Conservation (phyloP, 163 green algal species). For the Dunaliella salina region DNA sequence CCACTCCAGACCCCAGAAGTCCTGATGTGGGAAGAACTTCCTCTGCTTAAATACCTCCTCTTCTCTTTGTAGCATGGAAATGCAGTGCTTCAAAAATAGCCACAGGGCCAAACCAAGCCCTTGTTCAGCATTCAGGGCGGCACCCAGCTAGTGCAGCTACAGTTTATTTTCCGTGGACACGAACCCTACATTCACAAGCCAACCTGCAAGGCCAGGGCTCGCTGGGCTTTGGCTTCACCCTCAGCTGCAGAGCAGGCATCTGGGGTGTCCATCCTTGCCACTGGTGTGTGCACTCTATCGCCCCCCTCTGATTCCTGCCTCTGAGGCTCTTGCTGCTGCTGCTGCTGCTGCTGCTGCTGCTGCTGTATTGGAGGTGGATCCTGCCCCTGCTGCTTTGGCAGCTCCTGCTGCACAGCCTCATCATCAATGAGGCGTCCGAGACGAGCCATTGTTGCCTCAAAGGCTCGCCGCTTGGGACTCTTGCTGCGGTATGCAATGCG, state of each 20-base stretch:
- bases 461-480: not conserved
- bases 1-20: too few relatives aligned
- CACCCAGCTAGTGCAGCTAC: too few relatives aligned
- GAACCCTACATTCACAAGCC: not conserved
- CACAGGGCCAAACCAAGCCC: not conserved
- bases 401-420: not conserved
- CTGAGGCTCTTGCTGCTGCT: not conserved
- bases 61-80: not conserved
- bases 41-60: not conserved
- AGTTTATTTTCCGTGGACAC: not conserved
- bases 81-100: not conserved
- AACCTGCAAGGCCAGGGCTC: not conserved
- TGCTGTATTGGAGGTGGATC: not conserved
- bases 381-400: not conserved
- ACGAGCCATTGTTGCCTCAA: not conserved
- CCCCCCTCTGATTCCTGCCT: not conserved
- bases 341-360: conserved; percentile 7
- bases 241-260: not conserved
- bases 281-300: not conserved
- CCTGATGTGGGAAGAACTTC: not conserved
- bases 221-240: not conserved
- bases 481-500: not conserved
- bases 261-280: not conserved
- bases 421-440: not conserved
- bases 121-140: too few relatives aligned